phyloP scores from a whole-genome alignment of 2,329 filamentous ascomycete species.

The Microdochium nivale region DNA sequence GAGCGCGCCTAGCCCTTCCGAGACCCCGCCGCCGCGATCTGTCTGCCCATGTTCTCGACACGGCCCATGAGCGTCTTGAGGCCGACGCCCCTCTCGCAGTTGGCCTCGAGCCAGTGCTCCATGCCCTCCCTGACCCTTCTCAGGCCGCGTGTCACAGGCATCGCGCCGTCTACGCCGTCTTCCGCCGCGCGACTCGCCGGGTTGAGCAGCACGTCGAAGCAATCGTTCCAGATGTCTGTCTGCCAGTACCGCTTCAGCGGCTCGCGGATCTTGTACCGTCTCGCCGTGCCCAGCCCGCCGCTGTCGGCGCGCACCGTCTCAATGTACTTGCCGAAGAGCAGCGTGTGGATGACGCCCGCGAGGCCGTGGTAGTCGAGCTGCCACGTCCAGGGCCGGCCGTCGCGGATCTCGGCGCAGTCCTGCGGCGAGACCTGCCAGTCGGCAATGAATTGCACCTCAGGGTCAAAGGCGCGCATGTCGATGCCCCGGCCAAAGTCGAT shows the following conservation, averaged over 20 bases:
- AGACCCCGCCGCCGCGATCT: slow-evolving; percentile 2
- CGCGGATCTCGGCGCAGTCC: slow-evolving; percentile 93
- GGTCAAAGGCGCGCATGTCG: slow-evolving; percentile 78
- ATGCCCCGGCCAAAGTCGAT: slow-evolving; percentile 95
- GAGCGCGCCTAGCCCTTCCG: not conserved
- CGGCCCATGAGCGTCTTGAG: slow-evolving; percentile 63
- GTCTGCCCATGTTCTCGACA: slow-evolving; percentile 36
- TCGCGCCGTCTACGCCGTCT: slow-evolving; percentile 52
- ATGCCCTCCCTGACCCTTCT: slow-evolving; percentile 62
- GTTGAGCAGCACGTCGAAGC: slow-evolving; percentile 82
- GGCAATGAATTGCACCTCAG: slow-evolving; percentile 78
- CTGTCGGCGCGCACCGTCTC: slow-evolving; percentile 58
- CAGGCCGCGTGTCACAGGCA: slow-evolving; percentile 71
- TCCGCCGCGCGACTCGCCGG: slow-evolving; percentile 56
- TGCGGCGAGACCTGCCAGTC: slow-evolving; percentile 86
- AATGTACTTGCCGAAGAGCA: slow-evolving; percentile 93
- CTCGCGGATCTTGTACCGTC: slow-evolving; percentile 74
- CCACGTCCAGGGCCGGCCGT: slow-evolving; percentile 91
- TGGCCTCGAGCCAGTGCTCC: slow-evolving; percentile 73
- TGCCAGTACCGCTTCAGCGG: slow-evolving; percentile 94
- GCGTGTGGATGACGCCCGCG: slow-evolving; percentile 76
- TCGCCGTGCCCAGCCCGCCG: slow-evolving; percentile 48
- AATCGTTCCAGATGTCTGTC: slow-evolving; percentile 76
- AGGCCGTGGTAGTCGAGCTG: slow-evolving; percentile 95
- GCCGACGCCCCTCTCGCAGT: slow-evolving; percentile 72